These are phyloP conservation scores for Alternaria gansuensis DNA, from an alignment of 2,329 filamentous ascomycete species.

Conservation along the genomic window DNA sequence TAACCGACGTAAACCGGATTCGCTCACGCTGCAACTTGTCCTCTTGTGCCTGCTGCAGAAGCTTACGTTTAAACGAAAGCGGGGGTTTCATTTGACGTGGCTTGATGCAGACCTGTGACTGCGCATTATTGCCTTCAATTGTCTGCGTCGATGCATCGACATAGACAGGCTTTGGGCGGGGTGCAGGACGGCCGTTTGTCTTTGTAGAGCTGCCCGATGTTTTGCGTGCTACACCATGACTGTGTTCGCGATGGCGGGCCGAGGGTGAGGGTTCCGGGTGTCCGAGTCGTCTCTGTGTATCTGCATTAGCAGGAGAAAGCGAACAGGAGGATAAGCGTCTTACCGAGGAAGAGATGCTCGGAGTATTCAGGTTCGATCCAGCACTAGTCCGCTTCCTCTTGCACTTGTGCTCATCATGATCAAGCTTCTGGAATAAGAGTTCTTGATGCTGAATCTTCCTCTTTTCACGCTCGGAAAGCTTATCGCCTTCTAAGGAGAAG, in stretches of 20 bases:
- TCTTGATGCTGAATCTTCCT: constrained; percentile 71
- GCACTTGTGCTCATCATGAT: constrained; percentile 63
- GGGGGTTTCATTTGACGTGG: constrained; percentile 40
- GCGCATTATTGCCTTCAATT: constrained; percentile 27
- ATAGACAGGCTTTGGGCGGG: constrained; percentile 47
- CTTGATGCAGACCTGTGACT: constrained; percentile 25
- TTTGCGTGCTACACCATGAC: constrained; percentile 48
- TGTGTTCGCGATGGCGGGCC: constrained; percentile 47
- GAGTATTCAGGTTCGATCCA: constrained; percentile 62
- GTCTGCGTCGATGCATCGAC: constrained; percentile 50
- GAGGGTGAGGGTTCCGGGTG: constrained; percentile 51
- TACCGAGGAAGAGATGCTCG: constrained; percentile 57
- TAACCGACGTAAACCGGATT: constrained; percentile 49
- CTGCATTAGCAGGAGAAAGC: constrained; percentile 33
- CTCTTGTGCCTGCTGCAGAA: constrained; percentile 51
- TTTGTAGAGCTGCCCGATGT: constrained; percentile 53
- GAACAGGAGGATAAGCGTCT: constrained; percentile 30
- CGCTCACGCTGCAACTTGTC: constrained; percentile 51
- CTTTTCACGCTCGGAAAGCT: constrained; percentile 68
- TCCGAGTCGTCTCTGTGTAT: constrained; percentile 50
- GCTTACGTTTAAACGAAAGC: constrained; percentile 50
- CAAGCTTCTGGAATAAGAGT: constrained; percentile 68
- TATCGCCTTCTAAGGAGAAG: constrained; percentile 58
- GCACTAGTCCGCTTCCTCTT: constrained; percentile 66
- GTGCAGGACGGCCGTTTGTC: constrained; percentile 43